A percentile compares a stretch with the other conserved stretches of the same genome.
Evolutionary conservation across 2,329 filamentous ascomycete genomes (phyloP).

Genomic region (Dichotomopilus funicola): DNA sequence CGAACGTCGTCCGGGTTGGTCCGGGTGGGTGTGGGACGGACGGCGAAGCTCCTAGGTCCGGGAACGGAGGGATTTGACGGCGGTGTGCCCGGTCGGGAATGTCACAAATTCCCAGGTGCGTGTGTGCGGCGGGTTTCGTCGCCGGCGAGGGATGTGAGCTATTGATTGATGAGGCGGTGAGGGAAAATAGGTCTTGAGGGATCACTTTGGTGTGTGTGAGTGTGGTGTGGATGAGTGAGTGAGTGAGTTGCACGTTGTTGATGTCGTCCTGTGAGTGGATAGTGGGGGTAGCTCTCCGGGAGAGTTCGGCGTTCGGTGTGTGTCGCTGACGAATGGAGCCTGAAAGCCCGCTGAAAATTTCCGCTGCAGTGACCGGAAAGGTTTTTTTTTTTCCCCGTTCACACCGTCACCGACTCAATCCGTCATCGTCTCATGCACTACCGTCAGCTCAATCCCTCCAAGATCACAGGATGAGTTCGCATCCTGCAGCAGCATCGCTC

Average conservation of each 20-base stretch:
- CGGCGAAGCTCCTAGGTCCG: constrained; percentile 3
- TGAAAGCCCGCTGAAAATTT: neutral
- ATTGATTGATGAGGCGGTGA: too few species aligned
- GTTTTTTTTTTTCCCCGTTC: constrained; percentile 7
- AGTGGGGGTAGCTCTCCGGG: too few species aligned
- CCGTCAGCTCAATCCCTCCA: constrained; percentile 1
- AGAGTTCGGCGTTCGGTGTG: too few species aligned
- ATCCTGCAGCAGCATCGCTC: neutral
- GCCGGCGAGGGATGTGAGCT: too few species aligned
- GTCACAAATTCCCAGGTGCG: too few species aligned
- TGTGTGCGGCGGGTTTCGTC: too few species aligned
- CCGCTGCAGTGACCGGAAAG: constrained; percentile 13
- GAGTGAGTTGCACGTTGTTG: constrained; percentile 9
- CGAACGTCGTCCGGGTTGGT: neutral
- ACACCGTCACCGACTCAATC: constrained; percentile 11
- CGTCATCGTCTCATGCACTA: constrained; percentile 8
- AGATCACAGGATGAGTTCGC: constrained; percentile 3
- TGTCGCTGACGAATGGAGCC: too few species aligned
- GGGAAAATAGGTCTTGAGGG: too few species aligned
- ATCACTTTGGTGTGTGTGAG: too few species aligned
- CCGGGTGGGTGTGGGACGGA: constrained; percentile 1
- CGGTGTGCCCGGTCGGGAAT: neutral
- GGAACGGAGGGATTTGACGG: neutral
- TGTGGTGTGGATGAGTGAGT: constrained; percentile 5
- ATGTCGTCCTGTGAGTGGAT: constrained; percentile 14